These are phyloP conservation scores for Capsicum baccatum DNA, from an alignment of 257 asterid genomes.

Conservation along the genomic window DNA sequence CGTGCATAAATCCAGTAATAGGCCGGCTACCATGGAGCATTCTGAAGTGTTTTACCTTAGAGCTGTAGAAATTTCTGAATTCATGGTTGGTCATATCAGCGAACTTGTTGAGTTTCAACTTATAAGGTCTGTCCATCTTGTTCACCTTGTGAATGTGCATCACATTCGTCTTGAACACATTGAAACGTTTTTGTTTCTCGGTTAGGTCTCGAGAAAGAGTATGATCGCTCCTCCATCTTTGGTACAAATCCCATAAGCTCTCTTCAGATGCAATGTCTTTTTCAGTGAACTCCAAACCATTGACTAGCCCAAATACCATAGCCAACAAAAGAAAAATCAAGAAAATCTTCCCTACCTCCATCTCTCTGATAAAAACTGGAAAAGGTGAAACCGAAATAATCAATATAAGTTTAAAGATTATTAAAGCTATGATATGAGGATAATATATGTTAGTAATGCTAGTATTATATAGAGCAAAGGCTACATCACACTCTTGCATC, in stretches of 20 bases:
- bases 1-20: conserved; percentile 62
- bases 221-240: conserved; percentile 85
- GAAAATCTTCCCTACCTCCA: conserved; percentile 46
- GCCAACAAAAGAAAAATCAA: conserved; percentile 46
- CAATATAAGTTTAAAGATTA: not conserved
- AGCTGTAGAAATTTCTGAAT: conserved; percentile 62
- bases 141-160: conserved; percentile 64
- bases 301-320: conserved; percentile 43
- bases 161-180: conserved; percentile 84
- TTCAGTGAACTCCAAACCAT: conserved; percentile 71
- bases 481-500: conserved; percentile 35
- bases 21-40: conserved; percentile 57
- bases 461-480: conserved; percentile 37
- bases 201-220: conserved; percentile 64
- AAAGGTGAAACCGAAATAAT: conserved; percentile 25
- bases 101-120: conserved; percentile 76
- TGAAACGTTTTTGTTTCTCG: conserved; percentile 75
- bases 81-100: conserved; percentile 83
- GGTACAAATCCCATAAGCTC: conserved; percentile 72
- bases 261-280: conserved; percentile 80
- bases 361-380: conserved; percentile 30
- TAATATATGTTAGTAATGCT: not conserved
- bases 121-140: conserved; percentile 78
- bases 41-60: conserved; percentile 67
- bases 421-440: not conserved